These are phyloP conservation scores for Melampsora larici-populina DNA, from an alignment of 1,284 basidiomycete species.

Conservation along the genomic window DNA sequence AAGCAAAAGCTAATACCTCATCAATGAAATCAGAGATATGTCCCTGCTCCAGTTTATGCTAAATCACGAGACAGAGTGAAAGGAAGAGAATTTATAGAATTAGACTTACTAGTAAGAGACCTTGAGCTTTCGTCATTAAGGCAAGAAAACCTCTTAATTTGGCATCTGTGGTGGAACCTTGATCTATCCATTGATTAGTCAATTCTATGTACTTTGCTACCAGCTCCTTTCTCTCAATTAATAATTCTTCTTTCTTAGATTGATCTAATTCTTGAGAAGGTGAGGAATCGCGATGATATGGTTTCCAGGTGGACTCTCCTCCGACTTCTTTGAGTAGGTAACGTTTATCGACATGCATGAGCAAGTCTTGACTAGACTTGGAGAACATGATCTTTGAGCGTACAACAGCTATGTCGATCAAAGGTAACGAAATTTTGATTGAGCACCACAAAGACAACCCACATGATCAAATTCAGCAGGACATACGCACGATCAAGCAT, in stretches of 20 bases:
- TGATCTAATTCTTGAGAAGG: background rate
- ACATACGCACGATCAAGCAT: slow-evolving; percentile 32
- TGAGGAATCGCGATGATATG: background rate
- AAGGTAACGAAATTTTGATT: background rate
- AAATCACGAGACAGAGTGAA: too few species aligned
- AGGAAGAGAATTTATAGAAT: too few species aligned
- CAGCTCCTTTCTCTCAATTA: background rate
- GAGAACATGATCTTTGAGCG: background rate
- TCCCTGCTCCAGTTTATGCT: too few species aligned
- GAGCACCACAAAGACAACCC: background rate
- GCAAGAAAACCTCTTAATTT: background rate
- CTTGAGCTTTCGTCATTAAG: background rate
- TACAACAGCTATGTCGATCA: background rate
- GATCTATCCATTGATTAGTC: background rate
- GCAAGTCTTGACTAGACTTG: background rate
- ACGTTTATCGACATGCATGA: background rate
- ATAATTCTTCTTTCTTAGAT: background rate
- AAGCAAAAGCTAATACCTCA: too few species aligned
- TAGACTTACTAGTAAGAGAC: background rate
- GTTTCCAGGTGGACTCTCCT: background rate
- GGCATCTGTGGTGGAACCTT: background rate
- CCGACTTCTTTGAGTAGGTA: background rate
- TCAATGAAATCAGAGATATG: too few species aligned
- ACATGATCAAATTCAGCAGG: background rate
- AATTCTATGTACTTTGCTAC: background rate